These are phyloP conservation scores for Pythium aristosporum DNA, from an alignment of 352 stramenopile genomes.

Conservation along the genomic window DNA sequence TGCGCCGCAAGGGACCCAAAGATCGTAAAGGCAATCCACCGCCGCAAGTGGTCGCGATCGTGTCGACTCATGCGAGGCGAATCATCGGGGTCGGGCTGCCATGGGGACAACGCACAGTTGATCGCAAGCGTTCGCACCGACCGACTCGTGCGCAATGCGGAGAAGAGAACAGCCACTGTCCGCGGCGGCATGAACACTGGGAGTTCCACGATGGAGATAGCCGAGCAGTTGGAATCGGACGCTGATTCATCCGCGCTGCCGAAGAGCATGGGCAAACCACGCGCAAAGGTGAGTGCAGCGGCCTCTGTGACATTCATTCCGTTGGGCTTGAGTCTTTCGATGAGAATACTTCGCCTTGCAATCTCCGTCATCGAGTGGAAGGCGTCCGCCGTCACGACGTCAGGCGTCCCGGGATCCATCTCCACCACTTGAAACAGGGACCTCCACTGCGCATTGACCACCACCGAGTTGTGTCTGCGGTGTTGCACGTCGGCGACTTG, in stretches of 20 bases:
- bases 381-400: neutral
- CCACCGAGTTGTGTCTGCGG: neutral
- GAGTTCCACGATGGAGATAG: constrained; percentile 3
- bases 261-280: neutral
- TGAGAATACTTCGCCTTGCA: neutral
- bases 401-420: neutral
- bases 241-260: neutral
- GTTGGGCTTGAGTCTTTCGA: constrained; percentile 7
- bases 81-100: constrained; percentile 10
- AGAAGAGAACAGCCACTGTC: constrained; percentile 6
- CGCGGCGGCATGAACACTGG: constrained; percentile 5
- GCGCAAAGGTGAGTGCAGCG: neutral
- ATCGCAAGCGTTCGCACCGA: constrained; percentile 1
- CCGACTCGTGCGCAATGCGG: constrained; percentile 2
- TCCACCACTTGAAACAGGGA: constrained; percentile 4
- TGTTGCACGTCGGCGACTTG: neutral
- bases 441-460: neutral
- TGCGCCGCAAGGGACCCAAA: neutral
- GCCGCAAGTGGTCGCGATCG: constrained; percentile 12
- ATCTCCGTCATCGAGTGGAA: neutral
- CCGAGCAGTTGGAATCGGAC: neutral
- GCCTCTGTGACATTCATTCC: constrained; percentile 1
- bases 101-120: constrained; percentile 3
- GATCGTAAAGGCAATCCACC: constrained; percentile 4
- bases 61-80: neutral